Evolutionary conservation across 768 basidiomycete genomes (phyloP).

Genomic region (Mycena kentingensis): DNA sequence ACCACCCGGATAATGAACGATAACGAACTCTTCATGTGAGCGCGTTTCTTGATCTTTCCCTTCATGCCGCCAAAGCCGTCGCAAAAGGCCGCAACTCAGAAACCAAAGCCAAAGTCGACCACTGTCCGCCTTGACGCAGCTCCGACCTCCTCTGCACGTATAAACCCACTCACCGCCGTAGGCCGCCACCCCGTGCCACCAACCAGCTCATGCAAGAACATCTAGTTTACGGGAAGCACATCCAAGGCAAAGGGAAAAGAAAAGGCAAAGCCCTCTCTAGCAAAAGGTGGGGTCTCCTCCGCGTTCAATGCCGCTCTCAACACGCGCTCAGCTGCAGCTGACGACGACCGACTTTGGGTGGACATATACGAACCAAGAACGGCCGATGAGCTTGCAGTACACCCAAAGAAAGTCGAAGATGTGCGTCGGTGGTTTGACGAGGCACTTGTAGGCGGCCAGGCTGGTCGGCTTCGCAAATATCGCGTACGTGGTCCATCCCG

Average conservation of each 20-base stretch:
- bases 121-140: constrained; percentile 15
- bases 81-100: constrained; percentile 12
- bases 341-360: constrained; percentile 56
- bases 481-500: constrained; percentile 51
- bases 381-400: constrained; percentile 78
- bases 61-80: constrained; percentile 12
- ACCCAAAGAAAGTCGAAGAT: constrained; percentile 77
- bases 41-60: too few species aligned
- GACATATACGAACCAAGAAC: constrained; percentile 63
- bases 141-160: constrained; percentile 11
- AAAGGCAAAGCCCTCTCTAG: not conserved
- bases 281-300: not conserved
- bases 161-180: constrained; percentile 30
- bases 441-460: constrained; percentile 68
- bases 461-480: constrained; percentile 68
- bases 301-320: not conserved
- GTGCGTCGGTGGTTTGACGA: constrained; percentile 75
- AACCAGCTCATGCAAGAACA: not conserved
- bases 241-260: constrained; percentile 23
- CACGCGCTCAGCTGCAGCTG: not conserved
- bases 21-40: not conserved
- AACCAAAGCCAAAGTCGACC: constrained; percentile 17
- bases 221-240: constrained; percentile 8
- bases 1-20: not conserved
- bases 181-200: not conserved